Evolutionary conservation across 192 early-diverging fungal species (phyloP).

Genomic region (Chytriomyces sp.): DNA sequence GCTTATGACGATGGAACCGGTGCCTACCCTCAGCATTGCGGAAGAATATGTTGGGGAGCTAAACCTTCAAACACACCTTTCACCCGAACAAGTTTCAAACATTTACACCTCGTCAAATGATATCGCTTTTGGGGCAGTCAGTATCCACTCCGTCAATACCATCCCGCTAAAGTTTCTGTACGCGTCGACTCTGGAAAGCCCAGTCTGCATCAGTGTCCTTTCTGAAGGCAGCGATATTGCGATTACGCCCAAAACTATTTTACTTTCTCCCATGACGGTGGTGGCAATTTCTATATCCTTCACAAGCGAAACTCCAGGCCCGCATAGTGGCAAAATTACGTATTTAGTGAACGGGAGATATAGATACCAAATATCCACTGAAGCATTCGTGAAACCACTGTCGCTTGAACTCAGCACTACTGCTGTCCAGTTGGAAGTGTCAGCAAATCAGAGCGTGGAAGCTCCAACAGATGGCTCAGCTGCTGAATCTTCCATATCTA

Average conservation of each 20-base stretch:
- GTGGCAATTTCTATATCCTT: constrained; percentile 44
- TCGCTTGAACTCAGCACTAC: constrained; percentile 29
- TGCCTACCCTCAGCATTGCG: background rate
- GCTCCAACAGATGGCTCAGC: background rate
- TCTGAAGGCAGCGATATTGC: constrained; percentile 9
- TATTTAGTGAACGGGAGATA: constrained; percentile 61
- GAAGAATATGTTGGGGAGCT: no score
- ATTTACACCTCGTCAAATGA: constrained; percentile 38
- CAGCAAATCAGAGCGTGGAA: background rate
- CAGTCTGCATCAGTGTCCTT: constrained; percentile 47
- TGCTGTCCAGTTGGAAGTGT: constrained; percentile 25
- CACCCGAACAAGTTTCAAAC: constrained; percentile 44
- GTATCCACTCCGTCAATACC: constrained; percentile 46
- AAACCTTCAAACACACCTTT: constrained; percentile 11
- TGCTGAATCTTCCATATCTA: background rate
- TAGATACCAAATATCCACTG: constrained; percentile 50
- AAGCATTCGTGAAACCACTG: constrained; percentile 41
- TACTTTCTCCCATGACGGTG: constrained; percentile 44
- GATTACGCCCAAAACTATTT: constrained; percentile 33
- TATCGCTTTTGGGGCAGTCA: constrained; percentile 52
- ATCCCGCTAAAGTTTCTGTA: constrained; percentile 54
- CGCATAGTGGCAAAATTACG: constrained; percentile 36
- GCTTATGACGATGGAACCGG: constrained; percentile 12
- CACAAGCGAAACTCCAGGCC: constrained; percentile 30
- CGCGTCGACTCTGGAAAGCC: constrained; percentile 28